Conservation (phyloP, 2,329 filamentous ascomycete genomes). For the Rugonectria rugulosa region DNA sequence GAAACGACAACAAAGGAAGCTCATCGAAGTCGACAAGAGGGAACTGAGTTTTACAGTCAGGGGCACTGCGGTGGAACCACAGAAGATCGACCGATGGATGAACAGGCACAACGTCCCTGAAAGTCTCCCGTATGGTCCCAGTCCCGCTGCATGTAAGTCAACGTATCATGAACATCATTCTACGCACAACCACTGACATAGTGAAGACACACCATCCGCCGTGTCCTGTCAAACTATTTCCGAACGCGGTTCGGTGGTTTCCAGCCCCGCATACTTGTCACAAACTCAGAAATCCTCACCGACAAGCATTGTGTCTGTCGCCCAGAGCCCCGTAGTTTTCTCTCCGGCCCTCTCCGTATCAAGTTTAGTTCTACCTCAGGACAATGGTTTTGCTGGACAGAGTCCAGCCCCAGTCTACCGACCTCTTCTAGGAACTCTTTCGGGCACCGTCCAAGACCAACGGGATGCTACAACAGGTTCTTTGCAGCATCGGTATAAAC, state of each 20-base stretch:
- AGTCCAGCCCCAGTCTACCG: background rate
- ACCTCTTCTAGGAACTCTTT: background rate
- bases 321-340: background rate
- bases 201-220: background rate
- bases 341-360: background rate
- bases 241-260: background rate
- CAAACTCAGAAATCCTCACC: background rate
- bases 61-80: background rate
- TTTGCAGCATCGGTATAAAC: background rate
- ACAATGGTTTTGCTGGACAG: background rate
- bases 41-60: too few species aligned
- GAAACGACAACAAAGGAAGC: slow-evolving; percentile 2
- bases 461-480: background rate
- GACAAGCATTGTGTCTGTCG: background rate
- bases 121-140: slow-evolving; percentile 1
- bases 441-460: background rate
- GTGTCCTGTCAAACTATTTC: background rate
- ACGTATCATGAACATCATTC: background rate
- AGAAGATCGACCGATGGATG: slow-evolving; percentile 6
- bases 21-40: background rate
- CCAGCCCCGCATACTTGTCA: background rate
- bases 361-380: background rate
- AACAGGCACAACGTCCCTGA: background rate
- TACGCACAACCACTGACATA: background rate
- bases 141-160: background rate